These are phyloP conservation scores for Phytophthora fragariae DNA, from an alignment of 352 stramenopile genomes.

Conservation along the genomic window DNA sequence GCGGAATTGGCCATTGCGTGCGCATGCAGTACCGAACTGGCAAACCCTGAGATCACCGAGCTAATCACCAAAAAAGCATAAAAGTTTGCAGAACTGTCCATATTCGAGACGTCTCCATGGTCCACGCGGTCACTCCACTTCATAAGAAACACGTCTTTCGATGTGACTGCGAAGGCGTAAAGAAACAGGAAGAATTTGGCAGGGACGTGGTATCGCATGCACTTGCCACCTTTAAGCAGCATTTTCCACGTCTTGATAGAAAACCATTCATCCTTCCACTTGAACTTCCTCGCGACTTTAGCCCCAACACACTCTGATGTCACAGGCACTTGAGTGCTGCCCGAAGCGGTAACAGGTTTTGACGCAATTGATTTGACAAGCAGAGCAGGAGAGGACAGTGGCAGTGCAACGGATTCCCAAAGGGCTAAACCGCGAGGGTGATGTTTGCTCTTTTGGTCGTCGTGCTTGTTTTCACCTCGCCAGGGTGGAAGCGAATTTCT, in stretches of 20 bases:
- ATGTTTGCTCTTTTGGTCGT: neutral
- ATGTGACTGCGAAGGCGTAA: conserved; percentile 35
- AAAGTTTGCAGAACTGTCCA: conserved; percentile 39
- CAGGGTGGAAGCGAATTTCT: conserved; percentile 45
- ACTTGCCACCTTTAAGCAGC: conserved; percentile 32
- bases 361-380: conserved; percentile 12
- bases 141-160: conserved; percentile 52
- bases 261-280: conserved; percentile 43
- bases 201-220: conserved; percentile 32
- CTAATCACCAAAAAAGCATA: conserved; percentile 48
- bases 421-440: conserved; percentile 22
- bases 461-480: conserved; percentile 18
- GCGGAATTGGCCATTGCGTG: conserved; percentile 44
- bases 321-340: conserved; percentile 28
- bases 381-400: conserved; percentile 4
- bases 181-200: conserved; percentile 44
- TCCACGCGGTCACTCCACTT: conserved; percentile 45
- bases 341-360: conserved; percentile 1
- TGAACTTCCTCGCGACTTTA: conserved; percentile 32
- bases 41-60: conserved; percentile 43
- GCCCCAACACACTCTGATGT: conserved; percentile 35
- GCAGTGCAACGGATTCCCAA: conserved; percentile 29
- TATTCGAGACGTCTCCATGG: conserved; percentile 33
- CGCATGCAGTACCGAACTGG: conserved; percentile 44
- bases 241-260: conserved; percentile 39